A percentile compares a stretch with the other conserved stretches of the same genome.
Evolutionary conservation across 768 basidiomycete genomes (phyloP).

Genomic region (Galerina marginata): DNA sequence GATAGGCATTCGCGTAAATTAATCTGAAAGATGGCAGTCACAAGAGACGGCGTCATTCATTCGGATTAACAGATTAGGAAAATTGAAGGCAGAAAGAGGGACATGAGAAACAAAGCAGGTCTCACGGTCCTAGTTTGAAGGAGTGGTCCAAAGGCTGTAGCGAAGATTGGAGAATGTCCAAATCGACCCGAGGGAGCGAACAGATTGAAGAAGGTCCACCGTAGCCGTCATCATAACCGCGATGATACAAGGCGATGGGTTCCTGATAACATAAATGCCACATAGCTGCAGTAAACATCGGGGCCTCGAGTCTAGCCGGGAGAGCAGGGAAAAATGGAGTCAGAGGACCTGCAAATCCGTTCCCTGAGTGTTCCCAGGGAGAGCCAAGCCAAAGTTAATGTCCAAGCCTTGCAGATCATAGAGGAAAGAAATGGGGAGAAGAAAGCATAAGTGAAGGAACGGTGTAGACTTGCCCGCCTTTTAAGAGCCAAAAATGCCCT

Average conservation of each 20-base stretch:
- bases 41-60: not conserved
- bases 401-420: not conserved
- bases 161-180: conserved; percentile 1
- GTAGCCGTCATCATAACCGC: not conserved
- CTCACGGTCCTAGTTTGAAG: not conserved
- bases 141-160: not conserved
- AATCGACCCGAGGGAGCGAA: conserved; percentile 1
- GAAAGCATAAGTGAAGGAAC: not conserved
- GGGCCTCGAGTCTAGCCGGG: not conserved
- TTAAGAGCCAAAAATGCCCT: conserved; percentile 17
- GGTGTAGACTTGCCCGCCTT: conserved; percentile 10
- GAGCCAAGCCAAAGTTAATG: not conserved
- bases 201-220: not conserved
- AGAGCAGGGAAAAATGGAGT: not conserved
- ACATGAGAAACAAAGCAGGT: not conserved
- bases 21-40: not conserved
- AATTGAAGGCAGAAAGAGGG: not conserved
- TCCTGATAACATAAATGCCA: conserved; percentile 3
- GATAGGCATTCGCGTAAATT: conserved; percentile 4
- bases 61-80: conserved; percentile 10
- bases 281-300: not conserved
- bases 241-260: not conserved
- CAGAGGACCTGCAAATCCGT: not conserved
- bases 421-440: not conserved
- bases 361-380: not conserved